phyloP scores from a whole-genome alignment of 2,329 filamentous ascomycete species.

The Fusarium floridanum region DNA sequence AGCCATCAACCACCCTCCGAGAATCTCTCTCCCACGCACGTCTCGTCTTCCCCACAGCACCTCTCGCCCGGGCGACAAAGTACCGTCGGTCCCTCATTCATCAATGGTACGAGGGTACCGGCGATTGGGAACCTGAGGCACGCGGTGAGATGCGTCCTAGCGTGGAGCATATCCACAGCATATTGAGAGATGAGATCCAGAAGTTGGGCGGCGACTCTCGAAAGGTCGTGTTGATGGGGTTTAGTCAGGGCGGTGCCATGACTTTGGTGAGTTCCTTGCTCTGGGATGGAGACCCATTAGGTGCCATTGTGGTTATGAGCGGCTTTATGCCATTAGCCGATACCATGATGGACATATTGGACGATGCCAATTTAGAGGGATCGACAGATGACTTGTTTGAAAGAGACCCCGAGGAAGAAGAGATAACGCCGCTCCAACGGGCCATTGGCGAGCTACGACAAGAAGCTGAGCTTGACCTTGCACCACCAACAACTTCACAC shows the following conservation, averaged over 20 bases:
- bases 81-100: constrained; percentile 51
- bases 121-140: constrained; percentile 51
- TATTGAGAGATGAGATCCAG: constrained; percentile 54
- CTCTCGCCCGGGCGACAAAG: constrained; percentile 49
- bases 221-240: constrained; percentile 61
- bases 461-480: constrained; percentile 45
- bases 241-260: constrained; percentile 68
- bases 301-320: constrained; percentile 58
- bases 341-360: constrained; percentile 43
- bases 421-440: constrained; percentile 29
- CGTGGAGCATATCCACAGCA: constrained; percentile 52
- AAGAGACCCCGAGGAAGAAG: constrained; percentile 5
- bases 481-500: not conserved
- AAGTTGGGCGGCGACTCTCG: constrained; percentile 50
- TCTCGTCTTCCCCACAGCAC: constrained; percentile 65
- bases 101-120: constrained; percentile 54
- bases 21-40: constrained; percentile 57
- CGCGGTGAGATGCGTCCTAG: constrained; percentile 57
- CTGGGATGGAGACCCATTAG: constrained; percentile 57
- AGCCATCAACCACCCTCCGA: constrained; percentile 41
- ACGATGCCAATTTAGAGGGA: not conserved
- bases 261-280: constrained; percentile 57
- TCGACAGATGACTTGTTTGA: constrained; percentile 40
- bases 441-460: constrained; percentile 45
- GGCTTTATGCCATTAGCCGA: constrained; percentile 60